Conservation (phyloP, 1,284 basidiomycete genomes). For the Puccinia horiana region DNA sequence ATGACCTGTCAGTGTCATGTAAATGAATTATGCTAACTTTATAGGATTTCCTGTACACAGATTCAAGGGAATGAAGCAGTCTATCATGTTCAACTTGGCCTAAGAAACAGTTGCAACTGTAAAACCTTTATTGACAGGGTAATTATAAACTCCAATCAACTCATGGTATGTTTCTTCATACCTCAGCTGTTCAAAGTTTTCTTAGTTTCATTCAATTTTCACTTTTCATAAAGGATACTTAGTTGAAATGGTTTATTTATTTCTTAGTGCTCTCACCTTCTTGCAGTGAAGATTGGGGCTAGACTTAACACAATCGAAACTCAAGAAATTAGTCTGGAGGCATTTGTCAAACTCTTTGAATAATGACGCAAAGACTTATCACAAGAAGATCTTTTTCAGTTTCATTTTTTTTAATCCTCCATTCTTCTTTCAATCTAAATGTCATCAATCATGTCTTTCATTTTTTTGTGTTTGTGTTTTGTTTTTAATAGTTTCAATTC, state of each 20-base stretch:
- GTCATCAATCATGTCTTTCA: too few species aligned
- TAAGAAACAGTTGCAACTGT: slow-evolving; percentile 8
- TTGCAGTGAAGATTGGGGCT: not conserved
- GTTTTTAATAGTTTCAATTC: too few species aligned
- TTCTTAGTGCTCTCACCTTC: slow-evolving; percentile 9
- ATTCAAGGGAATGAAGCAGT: slow-evolving; percentile 9
- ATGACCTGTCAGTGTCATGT: not conserved
- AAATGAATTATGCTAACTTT: not conserved
- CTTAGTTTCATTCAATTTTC: not conserved
- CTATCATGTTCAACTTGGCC: slow-evolving; percentile 9
- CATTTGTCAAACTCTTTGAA: not conserved
- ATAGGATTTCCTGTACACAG: not conserved
- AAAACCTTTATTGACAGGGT: slow-evolving; percentile 8
- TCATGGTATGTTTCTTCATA: not conserved
- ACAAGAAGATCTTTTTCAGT: too few species aligned
- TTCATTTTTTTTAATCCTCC: not conserved
- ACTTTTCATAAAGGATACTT: not conserved
- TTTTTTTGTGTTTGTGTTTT: too few species aligned
- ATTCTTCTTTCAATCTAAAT: too few species aligned
- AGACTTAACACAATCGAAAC: slow-evolving; percentile 1
- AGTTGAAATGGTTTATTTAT: not conserved
- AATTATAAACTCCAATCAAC: not conserved
- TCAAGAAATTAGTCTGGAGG: slow-evolving; percentile 5
- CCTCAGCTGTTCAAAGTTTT: not conserved
- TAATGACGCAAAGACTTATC: too few species aligned